Evolutionary conservation across 345 rosid genomes (phyloP), one percentile per base, ranked within the genome.

Genomic region (Theobroma cacao): DNA sequence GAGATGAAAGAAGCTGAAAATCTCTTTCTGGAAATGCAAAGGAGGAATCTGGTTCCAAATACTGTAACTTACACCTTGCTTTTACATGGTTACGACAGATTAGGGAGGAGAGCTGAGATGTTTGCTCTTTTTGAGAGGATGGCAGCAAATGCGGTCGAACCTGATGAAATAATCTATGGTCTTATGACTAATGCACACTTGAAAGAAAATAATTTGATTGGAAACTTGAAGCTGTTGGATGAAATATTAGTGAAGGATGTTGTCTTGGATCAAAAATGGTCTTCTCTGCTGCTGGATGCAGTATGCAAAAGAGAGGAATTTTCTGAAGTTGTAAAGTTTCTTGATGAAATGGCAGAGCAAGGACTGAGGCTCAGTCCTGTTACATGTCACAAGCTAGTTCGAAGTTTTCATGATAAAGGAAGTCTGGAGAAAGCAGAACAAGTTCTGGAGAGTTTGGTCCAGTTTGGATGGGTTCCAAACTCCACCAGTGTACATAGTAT

Each of bases 91-190:
- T 90, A 87, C 71, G 80, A 82, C 56, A 78, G 64, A 41, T 13
- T 75, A 68, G 91, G 87, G 48, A 85, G 81, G 79, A 84, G 83
- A 81, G 82, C 82, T 22, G 87, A 86, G 79, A 84, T 88, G 85
- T 83, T 90, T 75, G 40, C 84, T 77, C 82, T 87, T 75, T 90
- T 90, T 52, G 89, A 90, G 74, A 91, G 88, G 78, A 92, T 91
- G 80, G 78, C 89, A 75, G 84, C 83, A 17, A 84, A 75, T 50
- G 90, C 86, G 47, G 84, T 94, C 53, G 88, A 90, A 81, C 94
- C 94, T 10, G 96, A 94, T 85, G 89, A 77, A 82, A 52, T 85
- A 70, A 85, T 83, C 80, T 91, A 88, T 76, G 70, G 77, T 70
- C 76, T 91, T 73, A 84, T 94, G 75, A 79, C 86, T 52, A 81